phyloP scores from a whole-genome alignment of 257 asterid genomes.

The Linaria vulgaris region DNA sequence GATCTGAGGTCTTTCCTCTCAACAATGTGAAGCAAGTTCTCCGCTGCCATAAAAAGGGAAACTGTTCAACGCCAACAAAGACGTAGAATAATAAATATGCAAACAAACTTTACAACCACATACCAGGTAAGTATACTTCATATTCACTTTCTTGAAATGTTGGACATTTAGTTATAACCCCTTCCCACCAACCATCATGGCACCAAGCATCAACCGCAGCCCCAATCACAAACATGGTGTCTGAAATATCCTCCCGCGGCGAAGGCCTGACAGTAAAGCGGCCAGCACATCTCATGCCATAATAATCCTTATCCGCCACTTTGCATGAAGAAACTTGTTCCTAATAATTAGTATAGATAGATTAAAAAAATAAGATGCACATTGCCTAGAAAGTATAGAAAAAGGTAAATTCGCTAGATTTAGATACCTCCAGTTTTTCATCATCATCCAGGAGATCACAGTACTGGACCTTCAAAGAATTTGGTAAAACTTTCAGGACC shows the following conservation, averaged over 20 bases:
- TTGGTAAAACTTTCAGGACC: conserved; percentile 34
- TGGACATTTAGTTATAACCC: conserved; percentile 30
- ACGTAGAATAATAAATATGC: background rate
- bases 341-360: conserved; percentile 24
- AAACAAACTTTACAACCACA: background rate
- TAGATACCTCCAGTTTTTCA: conserved; percentile 50
- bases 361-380: background rate
- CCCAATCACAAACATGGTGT: conserved; percentile 29
- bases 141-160: conserved; percentile 15
- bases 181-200: conserved; percentile 57
- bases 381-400: background rate
- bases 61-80: too few relatives aligned
- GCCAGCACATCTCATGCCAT: conserved; percentile 39
- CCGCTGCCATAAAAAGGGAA: conserved; percentile 33
- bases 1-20: conserved; percentile 39
- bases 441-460: conserved; percentile 39
- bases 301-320: conserved; percentile 38
- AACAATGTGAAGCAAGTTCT: conserved; percentile 35
- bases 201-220: conserved; percentile 47
- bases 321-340: conserved; percentile 37
- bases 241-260: conserved; percentile 28
- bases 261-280: conserved; percentile 40
- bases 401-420: background rate
- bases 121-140: conserved; percentile 42
- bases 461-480: conserved; percentile 44